Percentiles rank a stretch among this genome's conserved stretches.
Conservation (phyloP, 306 rosid species). For the Malus domestica region DNA sequence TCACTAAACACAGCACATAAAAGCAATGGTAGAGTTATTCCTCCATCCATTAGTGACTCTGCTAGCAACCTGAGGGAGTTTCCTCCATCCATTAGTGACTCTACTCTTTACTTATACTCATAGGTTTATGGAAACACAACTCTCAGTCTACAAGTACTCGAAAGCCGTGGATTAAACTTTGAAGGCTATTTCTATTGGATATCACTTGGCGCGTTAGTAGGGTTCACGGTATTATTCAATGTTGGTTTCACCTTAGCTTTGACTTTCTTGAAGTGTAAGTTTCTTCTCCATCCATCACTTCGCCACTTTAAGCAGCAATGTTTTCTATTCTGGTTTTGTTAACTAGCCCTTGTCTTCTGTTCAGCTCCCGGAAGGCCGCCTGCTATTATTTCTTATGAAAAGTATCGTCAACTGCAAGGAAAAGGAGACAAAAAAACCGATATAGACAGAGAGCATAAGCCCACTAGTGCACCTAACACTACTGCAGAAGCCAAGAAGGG, state of each 20-base stretch:
- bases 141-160: conserved; percentile 25
- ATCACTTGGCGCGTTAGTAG: conserved; percentile 41
- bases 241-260: conserved; percentile 36
- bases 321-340: neutral
- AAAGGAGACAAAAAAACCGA: neutral
- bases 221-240: conserved; percentile 31
- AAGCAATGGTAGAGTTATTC: too few relatives aligned
- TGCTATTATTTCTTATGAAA: conserved; percentile 31
- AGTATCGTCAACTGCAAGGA: conserved; percentile 24
- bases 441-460: neutral
- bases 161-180: conserved; percentile 36
- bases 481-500: conserved; percentile 15
- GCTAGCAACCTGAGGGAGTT: neutral
- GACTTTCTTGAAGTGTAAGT: conserved; percentile 32
- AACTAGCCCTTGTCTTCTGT: neutral
- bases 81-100: neutral
- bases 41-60: neutral
- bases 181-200: conserved; percentile 32
- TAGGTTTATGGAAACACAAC: conserved; percentile 23
- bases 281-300: neutral
- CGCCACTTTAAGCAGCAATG: neutral
- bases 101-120: neutral
- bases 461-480: neutral
- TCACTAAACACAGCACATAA: neutral
- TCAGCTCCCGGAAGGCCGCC: conserved; percentile 39